Evolutionary conservation across 176 grass and related monocot species (phyloP), one percentile per base, ranked within the genome.

Genomic region (Otatea glauca): DNA sequence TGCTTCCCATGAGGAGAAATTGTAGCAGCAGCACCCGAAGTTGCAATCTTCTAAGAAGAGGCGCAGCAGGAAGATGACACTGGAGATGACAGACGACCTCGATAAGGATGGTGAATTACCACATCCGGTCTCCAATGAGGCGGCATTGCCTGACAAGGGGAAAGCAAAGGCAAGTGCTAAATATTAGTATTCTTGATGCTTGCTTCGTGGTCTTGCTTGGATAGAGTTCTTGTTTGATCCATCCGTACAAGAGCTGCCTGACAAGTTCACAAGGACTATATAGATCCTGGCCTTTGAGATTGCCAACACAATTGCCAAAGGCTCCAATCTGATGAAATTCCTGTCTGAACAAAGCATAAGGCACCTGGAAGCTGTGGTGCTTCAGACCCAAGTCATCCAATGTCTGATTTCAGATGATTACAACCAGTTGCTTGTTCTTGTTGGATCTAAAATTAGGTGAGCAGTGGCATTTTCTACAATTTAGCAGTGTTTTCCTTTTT

Each of bases 121-220:
- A 27, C 25, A 10, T 6, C 12, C 42, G 42, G 42, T 38, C 6
- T 20, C 24, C 56, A 49, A 74, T 55, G 54, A 23, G 56, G 6
- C 43, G 1, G 44, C 70, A 83, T 83, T 84, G 81, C 62, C 32
- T 37, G 59, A 53, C 4, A 84, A 84, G 81, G 58, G 58, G 18
- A 84, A 75, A 84, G 72, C 20, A 27, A 75, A 84, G 81, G 81
- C 60, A 74, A 65, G 56, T 29, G 0, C 42, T 78, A 48, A 5
- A 11, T 16, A 5, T 15, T 67, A 61, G 38, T 72, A 9, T 70
- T 60, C 25, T 83, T 83, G 68, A 73, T 83, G 24, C 51, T 43
- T 71, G 51, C 38, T 59, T 70, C 45, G 67, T 29, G 4, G 8
- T 61, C 37, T 4, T 70, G 5, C n/a, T 59, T 48, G 24, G 54